Percentiles rank a stretch among this genome's conserved stretches.
Conservation (phyloP, 2,329 filamentous ascomycete species). For the Penicillium griseofulvum region DNA sequence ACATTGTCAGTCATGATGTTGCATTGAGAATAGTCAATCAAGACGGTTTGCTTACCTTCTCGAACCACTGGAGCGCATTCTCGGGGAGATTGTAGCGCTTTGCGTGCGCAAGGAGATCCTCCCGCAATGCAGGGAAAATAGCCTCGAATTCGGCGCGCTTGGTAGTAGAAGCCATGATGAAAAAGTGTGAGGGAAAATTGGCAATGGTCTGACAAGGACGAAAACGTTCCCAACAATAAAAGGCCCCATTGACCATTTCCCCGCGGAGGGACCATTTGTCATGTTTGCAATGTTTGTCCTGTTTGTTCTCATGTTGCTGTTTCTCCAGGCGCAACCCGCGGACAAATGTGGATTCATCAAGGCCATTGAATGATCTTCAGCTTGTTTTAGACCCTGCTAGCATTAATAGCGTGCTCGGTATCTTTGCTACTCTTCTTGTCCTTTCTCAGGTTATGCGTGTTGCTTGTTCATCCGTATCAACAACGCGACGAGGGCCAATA, state of each 20-base stretch:
- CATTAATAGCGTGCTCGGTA: not conserved
- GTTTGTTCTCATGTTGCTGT: not conserved
- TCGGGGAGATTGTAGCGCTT: conserved; percentile 78
- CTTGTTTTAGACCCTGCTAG: not conserved
- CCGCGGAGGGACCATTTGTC: conserved; percentile 23
- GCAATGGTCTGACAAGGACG: conserved; percentile 7
- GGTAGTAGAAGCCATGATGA: conserved; percentile 67
- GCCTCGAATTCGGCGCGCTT: conserved; percentile 74
- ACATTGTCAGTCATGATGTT: conserved; percentile 2
- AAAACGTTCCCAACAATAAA: conserved; percentile 6
- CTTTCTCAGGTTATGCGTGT: not conserved
- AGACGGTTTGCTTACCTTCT: conserved; percentile 57
- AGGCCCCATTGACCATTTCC: conserved; percentile 10
- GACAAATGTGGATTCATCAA: not conserved
- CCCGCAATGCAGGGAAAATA: conserved; percentile 81
- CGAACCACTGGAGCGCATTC: conserved; percentile 81
- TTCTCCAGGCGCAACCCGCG: conserved; percentile 7
- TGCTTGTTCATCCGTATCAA: not conserved
- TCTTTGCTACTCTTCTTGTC: not conserved
- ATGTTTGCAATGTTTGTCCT: conserved; percentile 25
- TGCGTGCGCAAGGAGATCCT: conserved; percentile 76
- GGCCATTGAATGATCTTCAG: not conserved
- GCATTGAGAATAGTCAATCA: not conserved
- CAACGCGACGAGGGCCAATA: not conserved
- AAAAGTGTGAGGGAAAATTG: not conserved